Conservation (phyloP, 768 basidiomycete genomes). For the Cubamyces lactineus region DNA sequence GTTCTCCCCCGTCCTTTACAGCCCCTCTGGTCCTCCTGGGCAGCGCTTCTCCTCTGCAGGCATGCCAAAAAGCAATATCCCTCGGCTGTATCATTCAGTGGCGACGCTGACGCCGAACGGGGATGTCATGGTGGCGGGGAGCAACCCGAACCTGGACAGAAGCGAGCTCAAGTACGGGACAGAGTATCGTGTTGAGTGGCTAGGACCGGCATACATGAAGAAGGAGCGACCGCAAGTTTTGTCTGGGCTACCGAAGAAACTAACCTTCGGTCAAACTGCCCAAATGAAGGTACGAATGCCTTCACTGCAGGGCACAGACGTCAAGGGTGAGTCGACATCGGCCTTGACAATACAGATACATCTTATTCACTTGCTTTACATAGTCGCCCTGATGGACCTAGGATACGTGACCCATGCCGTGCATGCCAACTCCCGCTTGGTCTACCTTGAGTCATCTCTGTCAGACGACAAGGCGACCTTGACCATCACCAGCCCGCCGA, state of each 20-base stretch:
- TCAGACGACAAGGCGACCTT: constrained; percentile 52
- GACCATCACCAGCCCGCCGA: constrained; percentile 64
- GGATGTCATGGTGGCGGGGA: constrained; percentile 77
- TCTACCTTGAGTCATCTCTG: constrained; percentile 57
- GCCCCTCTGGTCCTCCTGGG: constrained; percentile 54
- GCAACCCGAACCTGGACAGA: constrained; percentile 82
- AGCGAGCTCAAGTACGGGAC: constrained; percentile 76
- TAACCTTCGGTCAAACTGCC: constrained; percentile 52
- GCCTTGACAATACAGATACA: not conserved
- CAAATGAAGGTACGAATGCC: constrained; percentile 49
- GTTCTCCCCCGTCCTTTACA: constrained; percentile 70
- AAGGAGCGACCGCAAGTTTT: constrained; percentile 57
- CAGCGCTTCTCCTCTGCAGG: constrained; percentile 60
- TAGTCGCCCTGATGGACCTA: constrained; percentile 79
- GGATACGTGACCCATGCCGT: constrained; percentile 81
- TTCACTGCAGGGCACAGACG: constrained; percentile 28
- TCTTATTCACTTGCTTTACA: not conserved
- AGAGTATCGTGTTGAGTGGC: constrained; percentile 88
- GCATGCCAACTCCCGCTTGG: constrained; percentile 76
- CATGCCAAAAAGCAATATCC: constrained; percentile 67
- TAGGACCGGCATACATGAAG: constrained; percentile 81
- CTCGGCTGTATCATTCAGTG: constrained; percentile 82
- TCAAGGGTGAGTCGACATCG: constrained; percentile 49
- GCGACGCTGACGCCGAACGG: constrained; percentile 77
- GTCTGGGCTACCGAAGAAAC: constrained; percentile 33